These are phyloP conservation scores for Solanum acaule DNA, from an alignment of 257 asterid species.

Conservation along the genomic window DNA sequence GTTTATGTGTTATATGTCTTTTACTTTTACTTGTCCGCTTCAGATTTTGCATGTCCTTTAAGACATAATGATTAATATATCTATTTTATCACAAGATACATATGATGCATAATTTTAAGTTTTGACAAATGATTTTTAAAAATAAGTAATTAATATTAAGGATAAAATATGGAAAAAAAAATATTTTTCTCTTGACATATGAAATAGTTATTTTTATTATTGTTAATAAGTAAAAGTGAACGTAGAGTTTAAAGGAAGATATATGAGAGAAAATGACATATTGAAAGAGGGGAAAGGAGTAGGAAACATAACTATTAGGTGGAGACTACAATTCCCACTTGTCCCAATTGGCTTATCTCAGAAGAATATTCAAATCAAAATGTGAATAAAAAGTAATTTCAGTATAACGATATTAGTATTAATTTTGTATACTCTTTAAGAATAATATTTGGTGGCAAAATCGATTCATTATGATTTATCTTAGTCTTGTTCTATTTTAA, in stretches of 20 bases:
- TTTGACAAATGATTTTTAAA: no score
- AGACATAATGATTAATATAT: background rate
- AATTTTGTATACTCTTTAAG: background rate
- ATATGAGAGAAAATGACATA: background rate
- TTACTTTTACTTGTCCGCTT: no score
- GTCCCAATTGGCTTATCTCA: background rate
- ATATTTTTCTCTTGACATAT: background rate
- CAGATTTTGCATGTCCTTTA: background rate
- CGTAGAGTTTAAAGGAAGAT: no score
- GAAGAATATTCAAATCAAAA: background rate
- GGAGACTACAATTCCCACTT: background rate
- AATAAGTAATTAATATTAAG: no score
- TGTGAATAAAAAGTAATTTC: background rate
- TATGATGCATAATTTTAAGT: background rate
- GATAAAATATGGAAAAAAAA: background rate
- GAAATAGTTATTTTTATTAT: no score
- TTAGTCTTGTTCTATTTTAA: no score
- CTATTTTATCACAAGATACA: background rate
- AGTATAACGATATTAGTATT: no score
- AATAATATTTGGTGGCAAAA: no score
- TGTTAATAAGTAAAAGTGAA: background rate
- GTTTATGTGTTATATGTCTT: background rate
- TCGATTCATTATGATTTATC: no score
- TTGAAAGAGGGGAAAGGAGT: background rate
- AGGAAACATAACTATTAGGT: background rate